Conservation (phyloP, 805 yeast species). For the Candida namnaoensis region DNA sequence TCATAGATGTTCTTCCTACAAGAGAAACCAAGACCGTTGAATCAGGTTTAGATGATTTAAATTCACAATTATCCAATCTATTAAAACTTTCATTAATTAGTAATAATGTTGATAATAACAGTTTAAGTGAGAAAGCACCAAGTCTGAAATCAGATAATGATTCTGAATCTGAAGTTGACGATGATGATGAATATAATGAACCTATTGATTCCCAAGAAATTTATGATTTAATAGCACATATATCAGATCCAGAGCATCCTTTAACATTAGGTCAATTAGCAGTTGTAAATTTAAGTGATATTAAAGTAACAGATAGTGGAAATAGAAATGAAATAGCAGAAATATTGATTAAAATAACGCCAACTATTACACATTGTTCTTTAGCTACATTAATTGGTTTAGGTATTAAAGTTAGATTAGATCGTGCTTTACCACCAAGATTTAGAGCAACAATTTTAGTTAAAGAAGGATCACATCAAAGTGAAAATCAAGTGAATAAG, state of each 20-base stretch:
- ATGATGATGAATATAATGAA: constrained; percentile 34
- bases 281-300: constrained; percentile 82
- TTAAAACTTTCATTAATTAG: background rate
- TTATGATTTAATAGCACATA: constrained; percentile 74
- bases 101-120: constrained; percentile 4
- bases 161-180: constrained; percentile 14
- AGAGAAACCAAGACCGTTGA: constrained; percentile 29
- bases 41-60: constrained; percentile 2
- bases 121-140: constrained; percentile 3
- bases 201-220: constrained; percentile 85
- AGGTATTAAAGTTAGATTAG: constrained; percentile 87
- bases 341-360: constrained; percentile 80
- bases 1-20: constrained; percentile 75
- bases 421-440: constrained; percentile 79
- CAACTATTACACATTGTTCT: constrained; percentile 96
- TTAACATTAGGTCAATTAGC: constrained; percentile 89
- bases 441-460: constrained; percentile 72
- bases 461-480: constrained; percentile 91
- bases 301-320: constrained; percentile 54
- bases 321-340: constrained; percentile 52
- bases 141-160: constrained; percentile 10
- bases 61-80: constrained; percentile 1
- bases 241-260: constrained; percentile 98
- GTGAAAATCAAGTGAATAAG: constrained; percentile 92
- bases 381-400: constrained; percentile 92